phyloP scores from a whole-genome alignment of 2,329 filamentous ascomycete genomes.

The Aspergillus tamarii region DNA sequence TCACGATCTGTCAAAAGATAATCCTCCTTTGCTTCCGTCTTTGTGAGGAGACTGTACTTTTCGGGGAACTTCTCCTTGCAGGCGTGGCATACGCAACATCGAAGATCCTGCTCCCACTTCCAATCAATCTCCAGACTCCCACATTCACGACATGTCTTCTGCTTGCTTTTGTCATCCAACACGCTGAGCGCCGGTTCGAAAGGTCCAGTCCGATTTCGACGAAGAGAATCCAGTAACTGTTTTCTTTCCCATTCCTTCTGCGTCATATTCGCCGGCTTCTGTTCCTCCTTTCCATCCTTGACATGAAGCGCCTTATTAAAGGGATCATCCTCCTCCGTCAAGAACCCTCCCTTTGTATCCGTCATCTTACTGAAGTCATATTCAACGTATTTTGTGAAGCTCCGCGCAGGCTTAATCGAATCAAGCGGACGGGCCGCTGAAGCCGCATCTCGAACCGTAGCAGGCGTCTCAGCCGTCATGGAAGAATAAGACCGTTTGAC shows the following conservation, averaged over 20 bases:
- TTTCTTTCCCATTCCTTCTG: constrained; percentile 87
- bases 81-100: constrained; percentile 71
- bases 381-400: constrained; percentile 93
- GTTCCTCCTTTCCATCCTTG: constrained; percentile 54
- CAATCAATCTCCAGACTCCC: constrained; percentile 85
- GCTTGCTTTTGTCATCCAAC: constrained; percentile 63
- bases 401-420: constrained; percentile 74
- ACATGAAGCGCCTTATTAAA: constrained; percentile 76
- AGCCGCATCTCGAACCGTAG: constrained; percentile 67
- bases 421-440: constrained; percentile 44
- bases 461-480: constrained; percentile 59
- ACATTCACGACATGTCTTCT: constrained; percentile 84
- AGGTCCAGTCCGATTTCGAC: constrained; percentile 74
- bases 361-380: constrained; percentile 99
- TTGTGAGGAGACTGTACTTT: constrained; percentile 92
- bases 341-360: constrained; percentile 94
- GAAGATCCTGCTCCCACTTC: constrained; percentile 88
- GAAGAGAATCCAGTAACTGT: constrained; percentile 72
- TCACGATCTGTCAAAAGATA: constrained; percentile 89
- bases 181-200: constrained; percentile 89
- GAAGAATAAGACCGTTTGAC: constrained; percentile 73
- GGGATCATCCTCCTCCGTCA: constrained; percentile 89
- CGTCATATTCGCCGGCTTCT: constrained; percentile 85
- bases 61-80: constrained; percentile 92
- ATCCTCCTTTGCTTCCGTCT: constrained; percentile 94